A percentile compares a stretch with the other conserved stretches of the same genome.
These are phyloP conservation scores for Pelargonium citronellum DNA, from an alignment of 441 rosid genomes.

Conservation along the genomic window DNA sequence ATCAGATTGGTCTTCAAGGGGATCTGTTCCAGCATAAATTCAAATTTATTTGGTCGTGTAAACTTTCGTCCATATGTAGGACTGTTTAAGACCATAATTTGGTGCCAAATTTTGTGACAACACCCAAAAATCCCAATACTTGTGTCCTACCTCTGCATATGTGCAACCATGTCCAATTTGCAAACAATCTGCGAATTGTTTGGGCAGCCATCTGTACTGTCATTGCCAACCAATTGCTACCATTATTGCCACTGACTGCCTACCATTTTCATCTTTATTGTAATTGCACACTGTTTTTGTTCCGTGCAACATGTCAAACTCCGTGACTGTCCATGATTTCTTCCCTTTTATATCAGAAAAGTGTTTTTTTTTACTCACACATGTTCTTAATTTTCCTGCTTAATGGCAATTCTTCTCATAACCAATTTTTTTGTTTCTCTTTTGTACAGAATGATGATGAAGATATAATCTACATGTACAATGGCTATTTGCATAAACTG, in stretches of 20 bases:
- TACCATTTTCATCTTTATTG: not conserved
- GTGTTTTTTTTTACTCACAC: not conserved
- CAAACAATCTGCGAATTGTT: not conserved
- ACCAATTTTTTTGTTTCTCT: slow-evolving; percentile 28
- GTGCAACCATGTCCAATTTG: not conserved
- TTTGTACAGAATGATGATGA: slow-evolving; percentile 83
- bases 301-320: not conserved
- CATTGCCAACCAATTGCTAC: not conserved
- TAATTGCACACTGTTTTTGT: not conserved
- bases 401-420: slow-evolving; percentile 12
- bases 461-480: slow-evolving; percentile 84
- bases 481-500: slow-evolving; percentile 92
- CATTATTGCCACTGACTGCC: not conserved
- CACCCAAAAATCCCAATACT: not conserved
- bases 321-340: not conserved
- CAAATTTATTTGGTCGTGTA: not conserved
- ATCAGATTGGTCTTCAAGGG: not conserved
- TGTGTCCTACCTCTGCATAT: not conserved
- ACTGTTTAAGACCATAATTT: not conserved
- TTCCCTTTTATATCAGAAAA: not conserved
- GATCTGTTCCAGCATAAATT: not conserved
- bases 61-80: no score
- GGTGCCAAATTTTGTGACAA: no score
- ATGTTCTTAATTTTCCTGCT: slow-evolving; percentile 11
- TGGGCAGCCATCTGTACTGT: not conserved